Percentiles rank a stretch among this genome's conserved stretches.
Evolutionary conservation across 495 filamentous ascomycete genomes (phyloP).

Genomic region (Tuber magnatum): DNA sequence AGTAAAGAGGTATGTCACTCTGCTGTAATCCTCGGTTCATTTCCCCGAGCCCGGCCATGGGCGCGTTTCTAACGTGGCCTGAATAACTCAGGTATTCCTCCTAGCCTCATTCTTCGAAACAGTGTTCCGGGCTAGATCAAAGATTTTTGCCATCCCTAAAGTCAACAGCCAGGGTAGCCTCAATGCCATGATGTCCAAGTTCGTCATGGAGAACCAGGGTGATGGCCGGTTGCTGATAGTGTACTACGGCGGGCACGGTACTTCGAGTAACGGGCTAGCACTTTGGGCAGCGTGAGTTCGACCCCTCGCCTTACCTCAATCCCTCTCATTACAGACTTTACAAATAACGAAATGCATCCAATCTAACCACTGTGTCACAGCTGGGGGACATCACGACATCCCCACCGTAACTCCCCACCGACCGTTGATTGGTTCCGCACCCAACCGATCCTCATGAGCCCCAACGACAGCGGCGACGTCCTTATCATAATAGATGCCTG

Average conservation of each 20-base stretch:
- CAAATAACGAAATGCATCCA: background rate
- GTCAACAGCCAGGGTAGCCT: background rate
- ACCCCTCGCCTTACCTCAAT: background rate
- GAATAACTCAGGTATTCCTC: background rate
- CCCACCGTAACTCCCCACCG: background rate
- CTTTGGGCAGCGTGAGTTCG: background rate
- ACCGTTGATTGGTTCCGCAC: background rate
- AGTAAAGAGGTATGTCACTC: background rate
- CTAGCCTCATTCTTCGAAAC: background rate
- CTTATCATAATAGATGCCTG: background rate
- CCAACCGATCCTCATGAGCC: background rate
- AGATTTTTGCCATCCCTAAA: background rate
- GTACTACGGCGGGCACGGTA: background rate
- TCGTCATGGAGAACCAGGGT: background rate
- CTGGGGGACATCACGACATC: background rate
- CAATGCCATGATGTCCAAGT: slow-evolving; percentile 2
- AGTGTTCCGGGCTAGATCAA: background rate
- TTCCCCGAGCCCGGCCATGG: background rate
- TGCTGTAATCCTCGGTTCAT: background rate
- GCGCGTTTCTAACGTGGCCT: background rate
- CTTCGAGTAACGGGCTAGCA: background rate
- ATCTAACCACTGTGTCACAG: background rate
- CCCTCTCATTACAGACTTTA: no score
- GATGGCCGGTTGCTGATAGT: background rate
- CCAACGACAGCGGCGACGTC: background rate